Evolutionary conservation across 805 yeast genomes (phyloP), one percentile per base, ranked within the genome.

Genomic region (Lipomyces anomalus): DNA sequence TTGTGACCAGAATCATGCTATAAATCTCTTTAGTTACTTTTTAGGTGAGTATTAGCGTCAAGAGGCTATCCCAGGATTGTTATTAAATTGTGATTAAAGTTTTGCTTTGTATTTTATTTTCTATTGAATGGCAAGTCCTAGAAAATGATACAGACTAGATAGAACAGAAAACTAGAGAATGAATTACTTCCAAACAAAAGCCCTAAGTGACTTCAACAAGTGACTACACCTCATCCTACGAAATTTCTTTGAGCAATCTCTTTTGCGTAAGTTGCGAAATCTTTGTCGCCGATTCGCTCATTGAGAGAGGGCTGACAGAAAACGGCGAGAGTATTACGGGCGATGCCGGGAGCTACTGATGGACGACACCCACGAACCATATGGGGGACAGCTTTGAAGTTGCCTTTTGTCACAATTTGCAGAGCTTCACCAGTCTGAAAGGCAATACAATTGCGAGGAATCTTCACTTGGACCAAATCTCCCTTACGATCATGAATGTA

Each of bases 381-480:
- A 56, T 78, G 82, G 2, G 80, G 74, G 21, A 78, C 82, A 2
- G 81, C 82, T 54, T 69, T 73, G 60, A 78, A 76, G 23, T 61
- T 61, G 17, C 69, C 69, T n/a, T 60, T 50, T 1, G 79, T 71
- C 16, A 77, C 70, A 40, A 70, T 75, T 53, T 76, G 72, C 23
- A 78, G 62, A 1, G 81, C 75, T 44, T 75, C 66, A 1, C 84
- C 84, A 1, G 80, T 75, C 56, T 78, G 82, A 58, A 78, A 78
- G 1, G 81, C 82, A 21, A 78, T 56, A 53, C 79, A 74, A 49
- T 77, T 75, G 4, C 56, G 50, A 0, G 83, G 82, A 28, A 78
- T 77, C 22, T 62, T 58, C n/a, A 78, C 79, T 48, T 76, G 71
- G 17, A 72, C 73, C 4, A 67, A 57, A 2, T 64, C 59, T 7